A percentile compares a stretch with the other conserved stretches of the same genome.
Evolutionary conservation across 805 yeast species (phyloP).

Genomic region (Schwanniomyces pseudopolymorphus): DNA sequence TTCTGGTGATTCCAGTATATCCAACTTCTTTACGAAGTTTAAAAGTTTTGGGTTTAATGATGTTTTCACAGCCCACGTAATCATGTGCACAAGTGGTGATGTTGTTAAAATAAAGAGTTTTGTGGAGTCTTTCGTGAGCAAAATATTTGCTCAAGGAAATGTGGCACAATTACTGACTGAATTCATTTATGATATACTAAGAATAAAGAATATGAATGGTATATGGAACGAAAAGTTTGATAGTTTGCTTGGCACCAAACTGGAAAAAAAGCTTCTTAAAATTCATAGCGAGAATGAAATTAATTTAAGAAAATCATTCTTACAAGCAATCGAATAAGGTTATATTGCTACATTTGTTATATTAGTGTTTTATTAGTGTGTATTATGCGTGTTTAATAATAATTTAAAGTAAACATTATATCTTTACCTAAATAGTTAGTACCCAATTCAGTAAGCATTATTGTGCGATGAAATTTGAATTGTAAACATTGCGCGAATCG

Average conservation of each 20-base stretch:
- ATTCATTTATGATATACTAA: constrained; percentile 6
- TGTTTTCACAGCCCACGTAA: constrained; percentile 15
- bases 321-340: constrained; percentile 3
- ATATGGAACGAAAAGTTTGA: constrained; percentile 14
- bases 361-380: not conserved
- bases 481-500: not conserved
- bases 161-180: constrained; percentile 4
- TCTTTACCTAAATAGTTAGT: not conserved
- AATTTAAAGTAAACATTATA: not conserved
- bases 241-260: constrained; percentile 4
- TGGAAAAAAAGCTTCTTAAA: constrained; percentile 4
- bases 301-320: constrained; percentile 10
- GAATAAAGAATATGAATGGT: constrained; percentile 9
- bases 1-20: not conserved
- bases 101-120: constrained; percentile 9
- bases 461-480: not conserved
- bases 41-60: constrained; percentile 18
- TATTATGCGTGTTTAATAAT: not conserved
- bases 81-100: constrained; percentile 15
- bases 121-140: constrained; percentile 10
- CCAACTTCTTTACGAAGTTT: constrained; percentile 9
- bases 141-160: constrained; percentile 3
- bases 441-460: not conserved
- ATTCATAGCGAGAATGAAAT: constrained; percentile 13
- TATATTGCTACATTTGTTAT: not conserved